Evolutionary conservation across 2,329 filamentous ascomycete species (phyloP), one percentile per base, ranked within the genome.

Genomic region (Magnaporthales sp.): DNA sequence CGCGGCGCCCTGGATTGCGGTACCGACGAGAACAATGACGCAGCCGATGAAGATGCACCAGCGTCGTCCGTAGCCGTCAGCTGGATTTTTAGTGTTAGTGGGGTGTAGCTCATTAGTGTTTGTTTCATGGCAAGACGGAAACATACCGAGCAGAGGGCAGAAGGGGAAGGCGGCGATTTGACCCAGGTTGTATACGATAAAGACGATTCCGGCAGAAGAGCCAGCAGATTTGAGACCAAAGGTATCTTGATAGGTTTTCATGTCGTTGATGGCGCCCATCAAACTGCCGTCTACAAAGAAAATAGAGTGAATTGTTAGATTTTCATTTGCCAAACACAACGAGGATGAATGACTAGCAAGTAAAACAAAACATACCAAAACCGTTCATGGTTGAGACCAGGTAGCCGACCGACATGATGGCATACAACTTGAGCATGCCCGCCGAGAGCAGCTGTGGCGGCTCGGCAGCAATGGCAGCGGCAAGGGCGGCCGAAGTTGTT

Each of bases 1-100:
- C 38, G 81, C 78, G 10, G 83, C 78, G 3, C 78, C 78, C 71
- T 84, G 81, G 29, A 86, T 70, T 63, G 82, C 79, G 2, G 82
- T 81, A 13, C 83, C 83, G 56, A 83, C 65, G 24, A 85, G 73
- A 63, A 87, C 83, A 69, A 85, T 78, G 2, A 80, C 66, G 66
- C 80, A 82, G 7, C 85, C 85, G 63, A 84, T 77, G 68, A 86
- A 85, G 74, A 87, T 87, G 65, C 84, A 83, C 71, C 80, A 73
- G 38, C 83, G 78, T 68, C 85, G 80, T 64, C 85, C 85, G 73
- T 77, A 83, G 6, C 79, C 76, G 75, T 86, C 85, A 10, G 62
- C 54, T 80, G 79, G 22, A 58, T 9, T 10, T 26, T 24, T 24
- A 13, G 7, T 38, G 7, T 38, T 8, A 13, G 13, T 24, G 7